Evolutionary conservation across 2,329 filamentous ascomycete species (phyloP), one percentile per base, ranked within the genome.

Genomic region (Paecilomyces sp.): DNA sequence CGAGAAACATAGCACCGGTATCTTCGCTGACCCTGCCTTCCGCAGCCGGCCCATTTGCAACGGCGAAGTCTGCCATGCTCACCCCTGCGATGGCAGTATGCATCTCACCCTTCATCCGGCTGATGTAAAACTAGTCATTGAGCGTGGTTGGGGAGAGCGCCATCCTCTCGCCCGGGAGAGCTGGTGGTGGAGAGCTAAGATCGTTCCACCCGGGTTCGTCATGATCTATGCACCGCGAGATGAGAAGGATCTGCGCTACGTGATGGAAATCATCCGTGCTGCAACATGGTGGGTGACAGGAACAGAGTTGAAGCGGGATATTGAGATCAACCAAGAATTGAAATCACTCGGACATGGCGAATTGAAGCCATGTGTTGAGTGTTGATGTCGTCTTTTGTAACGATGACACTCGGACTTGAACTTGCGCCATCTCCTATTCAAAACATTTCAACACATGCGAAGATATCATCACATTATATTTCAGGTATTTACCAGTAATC

Each of bases 41-140:
- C 62, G 58, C 41, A 51, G 28, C 41, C 68, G 64, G 18, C 59
- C 62, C 47, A 71, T 69, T 56, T 72, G 69, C 60, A 84, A 88
- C 65, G 90, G 90, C n/a, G 91, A 95, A 75, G 83, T 95, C 52
- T 89, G 85, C 67, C 91, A 96, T 71, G 85, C 91, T 11, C 91
- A 95, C 74, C 84, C 87, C 55, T 86, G 82, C 25, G 91, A 94
- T 65, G 84, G 88, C 62, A 89, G 86, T 3, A 80, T 94, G 81
- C 91, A 95, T 73, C 80, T 94, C 76, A 90, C 86, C 55, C 80
- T 96, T 57, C 90, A 94, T 68, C 90, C 90, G 0, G 83, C 88
- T 51, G 91, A 95, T 70, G 89, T 89, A 57, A 84, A 81, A 66
- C 79, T 88, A 57, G 82, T 94, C 18, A 76, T 96, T 25, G 82